phyloP scores from a whole-genome alignment of 768 basidiomycete genomes.

The Xerocomellus intermedius region DNA sequence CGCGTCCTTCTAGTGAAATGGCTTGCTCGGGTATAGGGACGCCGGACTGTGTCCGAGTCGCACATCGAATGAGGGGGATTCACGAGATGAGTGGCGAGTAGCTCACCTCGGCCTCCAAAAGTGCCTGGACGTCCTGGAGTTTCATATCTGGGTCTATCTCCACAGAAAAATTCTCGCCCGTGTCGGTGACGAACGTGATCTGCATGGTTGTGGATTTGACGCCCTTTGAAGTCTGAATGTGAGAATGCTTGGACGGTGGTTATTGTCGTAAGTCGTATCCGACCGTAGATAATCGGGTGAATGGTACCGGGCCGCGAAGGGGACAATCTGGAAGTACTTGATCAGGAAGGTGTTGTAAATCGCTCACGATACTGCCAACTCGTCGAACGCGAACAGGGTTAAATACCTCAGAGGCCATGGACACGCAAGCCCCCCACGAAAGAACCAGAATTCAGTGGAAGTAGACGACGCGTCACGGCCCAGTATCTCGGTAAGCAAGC shows the following conservation, averaged over 20 bases:
- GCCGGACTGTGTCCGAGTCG: constrained; percentile 52
- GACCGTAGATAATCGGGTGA: constrained; percentile 4
- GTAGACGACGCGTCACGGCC: constrained; percentile 16
- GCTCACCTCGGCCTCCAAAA: constrained; percentile 92
- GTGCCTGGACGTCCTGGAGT: constrained; percentile 87
- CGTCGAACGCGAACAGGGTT: neutral
- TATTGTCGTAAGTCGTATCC: neutral
- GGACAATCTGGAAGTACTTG: constrained; percentile 14
- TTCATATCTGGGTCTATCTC: constrained; percentile 92
- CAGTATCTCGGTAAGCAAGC: constrained; percentile 13
- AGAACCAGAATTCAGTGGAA: constrained; percentile 23
- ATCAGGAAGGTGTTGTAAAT: constrained; percentile 27
- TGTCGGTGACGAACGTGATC: constrained; percentile 69
- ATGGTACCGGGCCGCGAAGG: neutral
- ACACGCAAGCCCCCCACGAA: constrained; percentile 23
- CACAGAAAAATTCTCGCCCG: constrained; percentile 60
- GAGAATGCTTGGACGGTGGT: neutral
- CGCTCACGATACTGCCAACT: neutral
- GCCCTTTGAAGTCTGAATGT: neutral
- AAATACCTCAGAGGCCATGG: constrained; percentile 10
- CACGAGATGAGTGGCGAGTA: neutral
- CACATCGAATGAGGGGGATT: neutral
- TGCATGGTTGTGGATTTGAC: constrained; percentile 47
- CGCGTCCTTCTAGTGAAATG: constrained; percentile 64
- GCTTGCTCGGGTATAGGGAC: constrained; percentile 72